A percentile compares a stretch with the other conserved stretches of the same genome.
Conservation (phyloP, 2,329 filamentous ascomycete genomes). For the Pestalotiopsis sp. region DNA sequence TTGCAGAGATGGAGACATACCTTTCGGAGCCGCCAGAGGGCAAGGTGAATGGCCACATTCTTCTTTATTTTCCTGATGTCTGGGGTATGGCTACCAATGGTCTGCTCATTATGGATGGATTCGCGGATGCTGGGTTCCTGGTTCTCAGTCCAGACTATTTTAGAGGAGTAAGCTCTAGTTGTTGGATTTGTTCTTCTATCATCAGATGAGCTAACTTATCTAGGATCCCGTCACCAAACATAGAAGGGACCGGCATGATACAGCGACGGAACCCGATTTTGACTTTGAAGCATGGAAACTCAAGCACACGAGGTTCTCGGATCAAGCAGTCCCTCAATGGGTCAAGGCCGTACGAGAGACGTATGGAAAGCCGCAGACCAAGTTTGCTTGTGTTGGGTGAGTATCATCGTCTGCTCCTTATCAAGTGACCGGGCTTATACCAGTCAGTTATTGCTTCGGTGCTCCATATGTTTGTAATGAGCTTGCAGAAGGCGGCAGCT, state of each 20-base stretch:
- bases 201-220: neutral
- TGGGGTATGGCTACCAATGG: conserved; percentile 45
- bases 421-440: conserved; percentile 11
- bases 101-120: conserved; percentile 46
- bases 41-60: conserved; percentile 33
- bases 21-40: conserved; percentile 20
- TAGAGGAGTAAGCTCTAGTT: conserved; percentile 33
- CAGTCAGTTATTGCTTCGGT: conserved; percentile 36
- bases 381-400: conserved; percentile 42
- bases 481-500: conserved; percentile 33
- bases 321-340: conserved; percentile 46
- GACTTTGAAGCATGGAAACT: conserved; percentile 49
- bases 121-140: conserved; percentile 44
- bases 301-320: conserved; percentile 45
- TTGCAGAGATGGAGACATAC: conserved; percentile 27
- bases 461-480: conserved; percentile 46
- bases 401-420: conserved; percentile 10
- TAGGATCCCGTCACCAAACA: conserved; percentile 47
- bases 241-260: conserved; percentile 30
- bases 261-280: conserved; percentile 37
- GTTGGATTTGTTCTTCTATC: neutral
- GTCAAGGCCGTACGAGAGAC: conserved; percentile 35
- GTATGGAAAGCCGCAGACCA: conserved; percentile 35
- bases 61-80: conserved; percentile 48
- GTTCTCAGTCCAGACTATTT: conserved; percentile 48